Evolutionary conservation across 73 alveolate species (phyloP), one percentile per base, ranked within the genome.

Genomic region (Paramecium biaurelia): DNA sequence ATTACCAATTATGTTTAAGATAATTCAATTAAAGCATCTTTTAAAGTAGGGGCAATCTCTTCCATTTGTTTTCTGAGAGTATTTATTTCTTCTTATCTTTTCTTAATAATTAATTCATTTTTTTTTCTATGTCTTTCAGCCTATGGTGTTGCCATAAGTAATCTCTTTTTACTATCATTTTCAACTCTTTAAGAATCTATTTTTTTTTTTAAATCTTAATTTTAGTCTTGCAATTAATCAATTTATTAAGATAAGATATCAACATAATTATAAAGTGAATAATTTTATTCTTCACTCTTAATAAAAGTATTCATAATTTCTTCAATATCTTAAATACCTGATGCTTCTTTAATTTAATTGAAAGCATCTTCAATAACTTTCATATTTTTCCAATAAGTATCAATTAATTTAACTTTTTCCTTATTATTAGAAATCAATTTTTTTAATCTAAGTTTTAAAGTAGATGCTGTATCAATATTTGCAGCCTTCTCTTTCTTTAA

Each of bases 231-330:
- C 10, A 96, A 92, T 35, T 95, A 57, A 76, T 97, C 98, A 38
- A 95, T 93, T 58, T 97, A 98, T 35, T 93, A 43, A 11, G 96
- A 93, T 35, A 97, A 92, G 45, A 96, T 98, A 57, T 96, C 95
- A 4, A 97, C 99, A 56, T 94, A 94, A 24, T 94, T 93, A 35
- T 93, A 94, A n/a, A 97, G 93, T 0, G 98, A 90, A 86, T 95
- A 97, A 63, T 96, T 97, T 82, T 96, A 88, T 72, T 95, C 98
- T 76, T 97, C 99, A 85, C 98, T 98, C 37, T 97, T 96, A 24
- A 97, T 96, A 76, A 97, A 97, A 38, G 96, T 96, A 58, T 92
- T 95, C 63, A 95, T 98, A 9, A 97, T 94, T 85, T 96, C 98
- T 85, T 97, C 98, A 1, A 97, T 97, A 63, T 97, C 98, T 24